Conservation (phyloP, 2,329 filamentous ascomycete species). For the Sporothrix globosa region DNA sequence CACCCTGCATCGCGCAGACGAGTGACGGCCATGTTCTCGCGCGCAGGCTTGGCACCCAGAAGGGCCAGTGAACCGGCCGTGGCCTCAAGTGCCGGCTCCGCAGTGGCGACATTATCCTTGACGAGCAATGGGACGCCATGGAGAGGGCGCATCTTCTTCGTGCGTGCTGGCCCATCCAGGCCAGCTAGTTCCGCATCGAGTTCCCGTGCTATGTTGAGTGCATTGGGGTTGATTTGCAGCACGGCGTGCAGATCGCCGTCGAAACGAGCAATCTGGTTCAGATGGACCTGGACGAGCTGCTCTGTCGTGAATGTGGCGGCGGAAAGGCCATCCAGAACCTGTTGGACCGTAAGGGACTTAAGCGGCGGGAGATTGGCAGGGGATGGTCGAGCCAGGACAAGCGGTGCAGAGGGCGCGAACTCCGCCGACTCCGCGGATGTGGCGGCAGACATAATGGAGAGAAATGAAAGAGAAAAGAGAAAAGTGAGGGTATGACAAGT, state of each 20-base stretch:
- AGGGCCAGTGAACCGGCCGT: conserved; percentile 66
- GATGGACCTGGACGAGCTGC: conserved; percentile 44
- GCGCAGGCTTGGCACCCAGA: conserved; percentile 40
- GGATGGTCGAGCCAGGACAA: background rate
- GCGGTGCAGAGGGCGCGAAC: background rate
- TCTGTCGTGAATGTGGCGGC: conserved; percentile 44
- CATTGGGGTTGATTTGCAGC: conserved; percentile 47
- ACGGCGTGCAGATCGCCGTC: conserved; percentile 44
- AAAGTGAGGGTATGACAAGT: background rate
- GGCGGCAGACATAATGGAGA: background rate
- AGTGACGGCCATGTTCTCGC: conserved; percentile 38
- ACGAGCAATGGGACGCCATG: conserved; percentile 34
- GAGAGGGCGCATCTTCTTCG: conserved; percentile 14
- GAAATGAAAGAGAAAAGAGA: background rate
- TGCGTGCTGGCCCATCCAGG: conserved; percentile 31
- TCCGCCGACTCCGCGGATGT: background rate
- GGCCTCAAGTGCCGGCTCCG: conserved; percentile 52
- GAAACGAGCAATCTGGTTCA: conserved; percentile 43
- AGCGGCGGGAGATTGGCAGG: conserved; percentile 41
- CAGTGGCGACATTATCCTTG: conserved; percentile 69
- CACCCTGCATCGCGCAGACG: conserved; percentile 31
- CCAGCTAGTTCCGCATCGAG: conserved; percentile 42
- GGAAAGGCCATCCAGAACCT: conserved; percentile 43
- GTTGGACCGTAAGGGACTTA: conserved; percentile 43
- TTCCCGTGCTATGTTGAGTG: conserved; percentile 44